A percentile compares a stretch with the other conserved stretches of the same genome.
Evolutionary conservation across 352 stramenopile species (phyloP).

Genomic region (Hyaloperonospora arabidopsidis): DNA sequence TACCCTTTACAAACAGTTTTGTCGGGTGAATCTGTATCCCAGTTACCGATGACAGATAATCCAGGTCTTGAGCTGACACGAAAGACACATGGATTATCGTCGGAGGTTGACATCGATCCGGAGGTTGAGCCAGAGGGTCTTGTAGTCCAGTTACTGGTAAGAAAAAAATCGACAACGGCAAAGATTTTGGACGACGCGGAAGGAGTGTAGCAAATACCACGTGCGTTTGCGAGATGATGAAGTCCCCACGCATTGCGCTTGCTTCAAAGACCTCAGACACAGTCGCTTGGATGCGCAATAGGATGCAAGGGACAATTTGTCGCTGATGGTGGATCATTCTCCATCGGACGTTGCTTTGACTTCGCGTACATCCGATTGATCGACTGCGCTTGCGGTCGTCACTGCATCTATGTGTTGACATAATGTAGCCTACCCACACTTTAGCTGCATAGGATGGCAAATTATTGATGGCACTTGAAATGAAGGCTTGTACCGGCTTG

Average conservation of each 20-base stretch:
- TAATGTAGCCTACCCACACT: too few species aligned
- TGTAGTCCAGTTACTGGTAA: constrained; percentile 26
- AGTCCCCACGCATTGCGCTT: constrained; percentile 16
- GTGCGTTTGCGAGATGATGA: constrained; percentile 9
- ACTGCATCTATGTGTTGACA: too few species aligned
- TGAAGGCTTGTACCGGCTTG: too few species aligned
- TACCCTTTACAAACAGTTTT: constrained; percentile 11
- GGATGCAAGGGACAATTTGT: too few species aligned
- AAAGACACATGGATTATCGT: constrained; percentile 40
- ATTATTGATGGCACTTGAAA: too few species aligned
- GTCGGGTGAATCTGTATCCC: constrained; percentile 7
- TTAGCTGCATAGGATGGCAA: too few species aligned
- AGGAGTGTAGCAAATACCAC: constrained; percentile 24
- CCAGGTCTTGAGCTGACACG: constrained; percentile 53
- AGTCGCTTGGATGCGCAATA: constrained; percentile 3
- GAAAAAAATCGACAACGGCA: constrained; percentile 40
- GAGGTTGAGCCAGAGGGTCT: constrained; percentile 51
- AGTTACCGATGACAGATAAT: constrained; percentile 69
- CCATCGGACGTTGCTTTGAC: too few species aligned
- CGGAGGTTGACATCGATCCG: constrained; percentile 42
- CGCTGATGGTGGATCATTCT: too few species aligned
- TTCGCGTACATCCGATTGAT: too few species aligned
- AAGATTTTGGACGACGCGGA: constrained; percentile 42
- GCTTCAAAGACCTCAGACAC: constrained; percentile 6
- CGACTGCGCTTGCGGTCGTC: too few species aligned